Evolutionary conservation across 169 alveolate species (phyloP).

Genomic region (Plasmodium relictum): DNA sequence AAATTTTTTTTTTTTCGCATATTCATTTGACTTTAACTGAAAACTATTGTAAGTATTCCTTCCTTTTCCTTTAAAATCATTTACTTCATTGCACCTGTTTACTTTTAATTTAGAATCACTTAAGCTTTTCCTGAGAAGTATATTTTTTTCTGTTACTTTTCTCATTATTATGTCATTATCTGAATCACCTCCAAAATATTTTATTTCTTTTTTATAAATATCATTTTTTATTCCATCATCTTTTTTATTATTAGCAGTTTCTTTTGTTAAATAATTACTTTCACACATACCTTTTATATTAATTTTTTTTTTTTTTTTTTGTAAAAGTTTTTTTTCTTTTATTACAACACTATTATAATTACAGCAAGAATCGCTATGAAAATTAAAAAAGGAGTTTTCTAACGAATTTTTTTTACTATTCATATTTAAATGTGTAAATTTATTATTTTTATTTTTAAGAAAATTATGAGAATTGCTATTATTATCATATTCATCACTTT

Average conservation of each 20-base stretch:
- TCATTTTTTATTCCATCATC: background rate
- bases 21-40: too few relatives aligned
- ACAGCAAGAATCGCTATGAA: conserved; percentile 1
- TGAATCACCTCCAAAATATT: background rate
- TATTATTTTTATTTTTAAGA: background rate
- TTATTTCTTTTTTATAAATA: background rate
- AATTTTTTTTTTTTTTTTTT: background rate
- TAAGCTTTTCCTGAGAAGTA: background rate
- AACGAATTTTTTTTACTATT: background rate
- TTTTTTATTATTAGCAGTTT: background rate
- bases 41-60: too few relatives aligned
- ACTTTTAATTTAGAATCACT: background rate
- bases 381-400: background rate
- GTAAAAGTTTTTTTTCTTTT: background rate
- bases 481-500: background rate
- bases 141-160: background rate
- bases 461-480: background rate
- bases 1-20: background rate
- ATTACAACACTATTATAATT: background rate
- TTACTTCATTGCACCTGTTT: background rate
- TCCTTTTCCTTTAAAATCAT: background rate
- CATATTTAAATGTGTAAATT: background rate
- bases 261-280: background rate
- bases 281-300: background rate
- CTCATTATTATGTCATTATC: background rate